phyloP scores from a whole-genome alignment of 768 basidiomycete species.

The Mycena galericulata region DNA sequence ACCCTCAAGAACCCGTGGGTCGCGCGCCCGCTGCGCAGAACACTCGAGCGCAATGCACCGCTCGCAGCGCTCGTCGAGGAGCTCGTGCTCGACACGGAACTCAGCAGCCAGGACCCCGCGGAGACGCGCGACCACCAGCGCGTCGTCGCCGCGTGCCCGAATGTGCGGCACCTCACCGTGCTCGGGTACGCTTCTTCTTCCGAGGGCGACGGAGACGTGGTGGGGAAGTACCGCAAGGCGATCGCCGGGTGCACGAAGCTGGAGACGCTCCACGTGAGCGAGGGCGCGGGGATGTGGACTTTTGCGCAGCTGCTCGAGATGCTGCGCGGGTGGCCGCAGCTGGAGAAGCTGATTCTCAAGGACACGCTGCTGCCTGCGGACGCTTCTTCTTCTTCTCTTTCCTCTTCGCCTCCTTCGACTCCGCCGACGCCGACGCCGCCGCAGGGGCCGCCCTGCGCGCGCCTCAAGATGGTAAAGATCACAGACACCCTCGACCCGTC shows the following conservation, averaged over 20 bases:
- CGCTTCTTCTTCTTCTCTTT: too few species aligned
- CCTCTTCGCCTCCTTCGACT: too few species aligned
- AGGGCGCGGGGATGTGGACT: neutral
- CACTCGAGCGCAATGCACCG: conserved; percentile 1
- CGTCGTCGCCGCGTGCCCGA: conserved; percentile 21
- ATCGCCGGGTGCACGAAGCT: neutral
- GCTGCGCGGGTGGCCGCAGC: conserved; percentile 19
- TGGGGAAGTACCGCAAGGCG: conserved; percentile 9
- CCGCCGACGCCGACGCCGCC: neutral
- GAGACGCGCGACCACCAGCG: conserved; percentile 26
- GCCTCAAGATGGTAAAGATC: conserved; percentile 30
- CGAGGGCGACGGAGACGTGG: neutral
- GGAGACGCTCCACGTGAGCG: conserved; percentile 21
- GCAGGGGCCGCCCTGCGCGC: neutral
- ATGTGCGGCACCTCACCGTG: conserved; percentile 25
- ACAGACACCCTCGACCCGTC: conserved; percentile 19
- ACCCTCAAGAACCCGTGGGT: conserved; percentile 25
- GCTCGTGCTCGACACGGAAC: conserved; percentile 20
- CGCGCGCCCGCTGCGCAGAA: conserved; percentile 16
- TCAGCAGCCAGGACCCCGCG: conserved; percentile 16
- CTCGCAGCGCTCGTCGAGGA: conserved; percentile 1
- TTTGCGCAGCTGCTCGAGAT: conserved; percentile 22
- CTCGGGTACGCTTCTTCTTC: conserved; percentile 26
- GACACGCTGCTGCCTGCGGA: conserved; percentile 10
- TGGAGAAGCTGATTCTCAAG: conserved; percentile 29